Base-by-base conservation (phyloP, 2,329 filamentous ascomycete genomes). In the Nemania sp. region DNA sequence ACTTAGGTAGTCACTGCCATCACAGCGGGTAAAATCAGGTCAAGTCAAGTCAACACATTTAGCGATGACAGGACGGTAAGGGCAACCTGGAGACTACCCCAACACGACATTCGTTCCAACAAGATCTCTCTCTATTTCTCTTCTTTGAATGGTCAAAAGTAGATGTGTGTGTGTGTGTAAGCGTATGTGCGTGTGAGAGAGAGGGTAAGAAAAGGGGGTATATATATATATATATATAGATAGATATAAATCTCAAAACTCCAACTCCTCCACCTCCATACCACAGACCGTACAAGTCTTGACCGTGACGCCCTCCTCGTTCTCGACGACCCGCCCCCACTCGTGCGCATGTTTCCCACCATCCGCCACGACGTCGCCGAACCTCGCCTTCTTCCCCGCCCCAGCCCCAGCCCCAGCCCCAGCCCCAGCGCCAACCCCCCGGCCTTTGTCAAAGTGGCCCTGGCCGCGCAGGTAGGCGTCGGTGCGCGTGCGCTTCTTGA, bases 401-500 rank as follows among this genome's bases (percentile, higher is more conserved):
- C 5, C 51, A 43, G 18, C 18, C 32, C 11, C 74, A 75, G 15
- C 76, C n/a, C n/a, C 78, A 0, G 76, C 6, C 29, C 29, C n/a
- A n/a, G 12, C 79, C 81, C 5, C 51, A 43, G 18, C 18, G 21
- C 11, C 74, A 75, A 15, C 76, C n/a, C n/a, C 78, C 6, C 29
- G 18, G 12, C 29, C 42, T 18, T 40, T 40, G 13, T 54, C 61
- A 15, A 82, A 81, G 47, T 77, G 78, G 57, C 83, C 84, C 56
- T 86, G 83, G 68, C 88, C 88, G 51, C 93, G 80, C 57, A 92
- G 86, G 69, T 94, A 96, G 0, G 93, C 91, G 68, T 98, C 95
- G 0, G 96, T 93, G 47, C 92, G 82, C 12, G 95, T 99, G 74
- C 93, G 88, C 77, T 94, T 93, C 81, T 98, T 99, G 65, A 99